Conservation (phyloP, 371 early-diverging fungal genomes). For the Zopfochytrium polystomum region DNA sequence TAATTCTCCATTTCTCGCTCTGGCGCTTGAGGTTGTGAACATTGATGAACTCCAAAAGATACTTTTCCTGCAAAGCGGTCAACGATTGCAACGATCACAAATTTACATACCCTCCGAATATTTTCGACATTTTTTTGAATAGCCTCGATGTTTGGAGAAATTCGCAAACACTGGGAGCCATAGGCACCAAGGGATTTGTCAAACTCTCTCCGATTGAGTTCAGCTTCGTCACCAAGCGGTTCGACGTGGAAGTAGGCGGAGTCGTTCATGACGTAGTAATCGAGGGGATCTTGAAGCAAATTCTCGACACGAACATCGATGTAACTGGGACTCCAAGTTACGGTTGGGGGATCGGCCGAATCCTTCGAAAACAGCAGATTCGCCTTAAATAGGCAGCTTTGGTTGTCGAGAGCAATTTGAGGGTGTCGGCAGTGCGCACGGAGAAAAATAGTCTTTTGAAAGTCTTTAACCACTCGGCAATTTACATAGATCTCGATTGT, state of each 20-base stretch:
- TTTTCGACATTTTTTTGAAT: slow-evolving; percentile 52
- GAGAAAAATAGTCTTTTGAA: slow-evolving; percentile 59
- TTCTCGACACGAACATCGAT: slow-evolving; percentile 46
- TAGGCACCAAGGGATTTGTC: background rate
- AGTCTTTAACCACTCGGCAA: slow-evolving; percentile 74
- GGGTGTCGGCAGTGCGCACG: slow-evolving; percentile 60
- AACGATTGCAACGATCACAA: background rate
- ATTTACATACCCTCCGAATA: slow-evolving; percentile 47
- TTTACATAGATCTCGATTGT: slow-evolving; percentile 64
- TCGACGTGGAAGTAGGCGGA: slow-evolving; percentile 53
- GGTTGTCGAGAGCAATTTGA: slow-evolving; percentile 26
- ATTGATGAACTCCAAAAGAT: slow-evolving; percentile 62
- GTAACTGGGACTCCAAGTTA: slow-evolving; percentile 16
- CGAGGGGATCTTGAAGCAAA: slow-evolving; percentile 46
- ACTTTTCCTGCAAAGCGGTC: slow-evolving; percentile 53
- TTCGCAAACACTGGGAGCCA: slow-evolving; percentile 33
- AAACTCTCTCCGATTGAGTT: background rate
- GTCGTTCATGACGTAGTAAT: slow-evolving; percentile 63
- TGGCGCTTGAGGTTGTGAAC: slow-evolving; percentile 64
- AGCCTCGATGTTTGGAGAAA: slow-evolving; percentile 52
- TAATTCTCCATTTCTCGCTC: slow-evolving; percentile 59
- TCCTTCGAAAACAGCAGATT: slow-evolving; percentile 14
- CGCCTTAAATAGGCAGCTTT: slow-evolving; percentile 34
- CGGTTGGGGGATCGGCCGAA: background rate
- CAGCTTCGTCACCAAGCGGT: background rate